Evolutionary conservation across 306 rosid genomes (phyloP).

Genomic region (Vigna unguiculata): DNA sequence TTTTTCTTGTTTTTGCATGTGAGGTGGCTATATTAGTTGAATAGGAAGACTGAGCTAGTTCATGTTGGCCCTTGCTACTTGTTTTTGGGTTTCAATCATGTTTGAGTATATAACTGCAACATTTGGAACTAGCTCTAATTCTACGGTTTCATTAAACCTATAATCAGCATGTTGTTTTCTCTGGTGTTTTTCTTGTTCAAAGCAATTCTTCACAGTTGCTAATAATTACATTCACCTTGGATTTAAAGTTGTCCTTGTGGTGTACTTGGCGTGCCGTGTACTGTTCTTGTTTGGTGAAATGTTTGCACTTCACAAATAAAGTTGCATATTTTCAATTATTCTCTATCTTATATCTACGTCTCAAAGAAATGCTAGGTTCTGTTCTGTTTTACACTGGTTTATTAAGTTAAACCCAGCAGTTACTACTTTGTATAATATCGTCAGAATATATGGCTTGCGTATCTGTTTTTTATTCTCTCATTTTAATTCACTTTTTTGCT

Average conservation of each 20-base stretch:
- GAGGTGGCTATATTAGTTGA: slow-evolving; percentile 6
- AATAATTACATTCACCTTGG: slow-evolving; percentile 3
- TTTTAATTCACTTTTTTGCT: slow-evolving; percentile 19
- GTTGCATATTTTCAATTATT: slow-evolving; percentile 5
- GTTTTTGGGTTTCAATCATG: slow-evolving; percentile 1
- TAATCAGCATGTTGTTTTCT: background rate
- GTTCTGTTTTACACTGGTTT: background rate
- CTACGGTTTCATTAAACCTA: background rate
- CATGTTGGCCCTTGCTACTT: background rate
- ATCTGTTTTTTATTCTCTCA: background rate
- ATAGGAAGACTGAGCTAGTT: slow-evolving; percentile 14
- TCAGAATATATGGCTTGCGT: slow-evolving; percentile 6
- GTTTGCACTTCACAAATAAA: background rate
- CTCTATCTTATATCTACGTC: background rate
- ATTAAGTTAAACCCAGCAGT: slow-evolving; percentile 10
- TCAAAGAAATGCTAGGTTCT: background rate
- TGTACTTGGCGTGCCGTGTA: background rate
- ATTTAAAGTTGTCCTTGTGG: background rate
- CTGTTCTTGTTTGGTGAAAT: background rate
- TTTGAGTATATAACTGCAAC: background rate
- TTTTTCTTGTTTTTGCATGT: slow-evolving; percentile 17
- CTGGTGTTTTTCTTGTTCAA: background rate
- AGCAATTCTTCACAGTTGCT: background rate
- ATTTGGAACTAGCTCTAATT: slow-evolving; percentile 1
- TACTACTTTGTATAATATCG: background rate